phyloP scores from a whole-genome alignment of 192 early-diverging fungal genomes.

The Coemansia guatemalensis region DNA sequence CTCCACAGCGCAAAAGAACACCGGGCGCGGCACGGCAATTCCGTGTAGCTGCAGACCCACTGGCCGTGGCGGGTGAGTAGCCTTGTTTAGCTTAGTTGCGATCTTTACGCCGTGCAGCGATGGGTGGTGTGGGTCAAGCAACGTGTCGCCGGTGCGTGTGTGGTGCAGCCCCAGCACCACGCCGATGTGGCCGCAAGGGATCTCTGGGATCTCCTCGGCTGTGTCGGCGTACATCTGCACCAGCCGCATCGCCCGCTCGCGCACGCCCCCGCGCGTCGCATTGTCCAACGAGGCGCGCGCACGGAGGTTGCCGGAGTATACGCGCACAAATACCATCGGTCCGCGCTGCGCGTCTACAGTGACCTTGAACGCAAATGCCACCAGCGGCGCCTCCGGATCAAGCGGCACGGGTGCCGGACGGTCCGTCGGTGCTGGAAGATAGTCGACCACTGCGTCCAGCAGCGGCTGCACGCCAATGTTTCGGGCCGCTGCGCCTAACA shows the following conservation, averaged over 20 bases:
- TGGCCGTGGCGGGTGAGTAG: background rate
- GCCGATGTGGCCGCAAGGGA: slow-evolving; percentile 80
- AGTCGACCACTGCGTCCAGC: slow-evolving; percentile 84
- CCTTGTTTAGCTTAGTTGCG: slow-evolving; percentile 17
- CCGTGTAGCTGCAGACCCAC: slow-evolving; percentile 62
- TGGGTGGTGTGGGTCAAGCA: slow-evolving; percentile 61
- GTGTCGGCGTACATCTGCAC: slow-evolving; percentile 92
- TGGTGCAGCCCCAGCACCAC: slow-evolving; percentile 81
- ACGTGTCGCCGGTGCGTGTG: slow-evolving; percentile 84
- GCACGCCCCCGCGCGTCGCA: slow-evolving; percentile 57
- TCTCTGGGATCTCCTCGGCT: slow-evolving; percentile 74
- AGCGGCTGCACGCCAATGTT: slow-evolving; percentile 93
- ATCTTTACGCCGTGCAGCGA: slow-evolving; percentile 3
- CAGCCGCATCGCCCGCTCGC: slow-evolving; percentile 80
- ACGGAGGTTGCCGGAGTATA: slow-evolving; percentile 80
- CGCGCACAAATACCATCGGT: slow-evolving; percentile 86
- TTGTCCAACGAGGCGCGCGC: slow-evolving; percentile 69
- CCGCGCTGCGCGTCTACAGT: slow-evolving; percentile 82
- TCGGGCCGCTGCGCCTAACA: slow-evolving; percentile 84
- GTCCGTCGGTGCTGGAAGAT: slow-evolving; percentile 80
- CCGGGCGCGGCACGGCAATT: slow-evolving; percentile 82
- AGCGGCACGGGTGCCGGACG: slow-evolving; percentile 54
- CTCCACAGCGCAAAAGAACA: slow-evolving; percentile 79
- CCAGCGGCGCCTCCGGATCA: slow-evolving; percentile 58
- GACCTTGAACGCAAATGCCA: slow-evolving; percentile 95